Conservation (phyloP, 108 stramenopile species). For the Fragilaria radians region DNA sequence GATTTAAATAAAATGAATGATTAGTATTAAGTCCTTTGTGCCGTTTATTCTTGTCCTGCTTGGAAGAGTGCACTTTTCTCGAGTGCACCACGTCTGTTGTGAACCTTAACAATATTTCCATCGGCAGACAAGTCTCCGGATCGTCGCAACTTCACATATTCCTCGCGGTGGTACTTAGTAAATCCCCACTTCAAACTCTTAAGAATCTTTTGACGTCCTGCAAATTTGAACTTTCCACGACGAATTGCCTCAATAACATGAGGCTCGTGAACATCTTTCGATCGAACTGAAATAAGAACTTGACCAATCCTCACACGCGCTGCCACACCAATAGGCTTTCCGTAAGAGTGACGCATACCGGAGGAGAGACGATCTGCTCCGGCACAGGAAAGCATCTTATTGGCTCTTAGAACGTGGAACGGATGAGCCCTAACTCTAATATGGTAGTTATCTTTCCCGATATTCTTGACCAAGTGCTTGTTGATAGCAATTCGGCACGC, state of each 20-base stretch:
- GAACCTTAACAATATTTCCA: constrained; percentile 91
- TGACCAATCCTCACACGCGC: constrained; percentile 99
- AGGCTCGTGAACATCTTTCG: constrained; percentile 87
- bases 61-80: constrained; percentile 71
- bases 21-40: too few species aligned
- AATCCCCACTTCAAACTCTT: constrained; percentile 99
- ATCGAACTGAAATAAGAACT: constrained; percentile 89
- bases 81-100: constrained; percentile 81
- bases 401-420: constrained; percentile 98
- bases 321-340: constrained; percentile 98
- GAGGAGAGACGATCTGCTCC: constrained; percentile 98
- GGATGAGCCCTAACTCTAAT: constrained; percentile 99
- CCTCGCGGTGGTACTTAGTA: constrained; percentile 96
- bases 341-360: constrained; percentile 99
- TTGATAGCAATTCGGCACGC: constrained; percentile 99
- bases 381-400: constrained; percentile 99
- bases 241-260: constrained; percentile 98
- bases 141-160: constrained; percentile 91
- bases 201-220: constrained; percentile 99
- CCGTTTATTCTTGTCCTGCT: constrained; percentile 74
- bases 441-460: constrained; percentile 99
- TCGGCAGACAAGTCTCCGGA: constrained; percentile 87
- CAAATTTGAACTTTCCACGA: constrained; percentile 99
- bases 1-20: too few species aligned
- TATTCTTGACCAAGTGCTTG: constrained; percentile 98